Base-by-base conservation (phyloP, 371 early-diverging fungal genomes). In the Haplosporangium sp. region DNA sequence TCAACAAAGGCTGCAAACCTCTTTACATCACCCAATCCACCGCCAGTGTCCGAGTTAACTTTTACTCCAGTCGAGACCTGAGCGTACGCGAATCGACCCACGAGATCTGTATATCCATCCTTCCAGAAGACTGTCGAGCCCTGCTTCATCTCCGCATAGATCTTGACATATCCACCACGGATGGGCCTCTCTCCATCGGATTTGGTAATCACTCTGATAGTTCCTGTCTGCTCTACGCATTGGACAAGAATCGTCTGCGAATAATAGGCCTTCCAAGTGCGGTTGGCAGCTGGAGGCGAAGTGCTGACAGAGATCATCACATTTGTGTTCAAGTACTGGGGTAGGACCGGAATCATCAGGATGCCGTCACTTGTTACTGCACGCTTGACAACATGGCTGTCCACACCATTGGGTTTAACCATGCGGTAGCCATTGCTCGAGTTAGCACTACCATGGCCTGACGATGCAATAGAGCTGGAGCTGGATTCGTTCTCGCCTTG, bases 51-150 rank as follows among this genome's bases (percentile, higher is more conserved):
- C 23, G 46, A 20, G 8, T 36, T 42, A 20, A 42, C 29, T 14
- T 53, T 50, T 8, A 56, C 56, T 0, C 53, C 73, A 10, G 73
- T 64, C 5, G 87, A 87, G 8, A 89, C 86, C 55, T 82, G 82
- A 14, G 87, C 82, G 58, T 89, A 90, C 43, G 87, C 89, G 67
- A 90, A 90, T 21, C 85, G 81, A n/a, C 90, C 90, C 52, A 86
- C 86, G 41, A 90, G 59, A 37, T 85, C 87, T 13, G 89, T 90
- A 59, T 90, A 87, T 13, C 89, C 90, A 61, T 90, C 90, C 47
- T 86, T 88, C 88, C 89, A 90, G 79, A 90, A 90, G 10, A 80
- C 55, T 0, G 77, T 54, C 14, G 53, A 52, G 5, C 68, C 71
- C 16, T 69, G 16, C 65, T 86, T 86, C 62, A 82, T 47, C 41